phyloP scores from a whole-genome alignment of 2,329 filamentous ascomycete genomes.

The Whalleya microplaca region DNA sequence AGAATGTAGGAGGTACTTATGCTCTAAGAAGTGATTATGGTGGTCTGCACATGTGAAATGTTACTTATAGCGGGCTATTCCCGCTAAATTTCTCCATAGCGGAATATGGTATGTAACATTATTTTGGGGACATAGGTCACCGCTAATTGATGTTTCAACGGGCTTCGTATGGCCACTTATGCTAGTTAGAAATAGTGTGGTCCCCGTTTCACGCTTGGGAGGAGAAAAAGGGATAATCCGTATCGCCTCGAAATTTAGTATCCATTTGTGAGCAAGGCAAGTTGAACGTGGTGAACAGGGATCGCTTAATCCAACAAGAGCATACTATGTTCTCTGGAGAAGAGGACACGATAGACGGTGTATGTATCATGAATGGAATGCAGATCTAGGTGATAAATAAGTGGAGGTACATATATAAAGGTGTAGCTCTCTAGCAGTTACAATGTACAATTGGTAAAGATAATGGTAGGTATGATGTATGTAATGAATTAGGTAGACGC shows the following conservation, averaged over 20 bases:
- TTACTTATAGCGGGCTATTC: neutral
- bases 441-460: neutral
- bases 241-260: too few relatives aligned
- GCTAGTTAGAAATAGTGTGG: too few relatives aligned
- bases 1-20: too few relatives aligned
- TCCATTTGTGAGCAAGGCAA: too few relatives aligned
- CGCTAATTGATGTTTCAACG: neutral
- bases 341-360: neutral
- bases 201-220: neutral
- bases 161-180: neutral
- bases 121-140: neutral
- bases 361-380: neutral
- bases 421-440: too few relatives aligned
- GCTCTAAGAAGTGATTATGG: too few relatives aligned
- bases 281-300: neutral
- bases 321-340: neutral
- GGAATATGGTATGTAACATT: neutral
- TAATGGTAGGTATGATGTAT: neutral
- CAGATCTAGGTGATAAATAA: too few relatives aligned
- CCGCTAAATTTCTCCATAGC: neutral
- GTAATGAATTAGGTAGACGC: neutral
- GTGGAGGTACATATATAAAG: too few relatives aligned
- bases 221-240: neutral
- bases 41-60: too few relatives aligned
- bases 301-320: neutral